Evolutionary conservation across 352 stramenopile species (phyloP).

Genomic region (Pythium periplocum): DNA sequence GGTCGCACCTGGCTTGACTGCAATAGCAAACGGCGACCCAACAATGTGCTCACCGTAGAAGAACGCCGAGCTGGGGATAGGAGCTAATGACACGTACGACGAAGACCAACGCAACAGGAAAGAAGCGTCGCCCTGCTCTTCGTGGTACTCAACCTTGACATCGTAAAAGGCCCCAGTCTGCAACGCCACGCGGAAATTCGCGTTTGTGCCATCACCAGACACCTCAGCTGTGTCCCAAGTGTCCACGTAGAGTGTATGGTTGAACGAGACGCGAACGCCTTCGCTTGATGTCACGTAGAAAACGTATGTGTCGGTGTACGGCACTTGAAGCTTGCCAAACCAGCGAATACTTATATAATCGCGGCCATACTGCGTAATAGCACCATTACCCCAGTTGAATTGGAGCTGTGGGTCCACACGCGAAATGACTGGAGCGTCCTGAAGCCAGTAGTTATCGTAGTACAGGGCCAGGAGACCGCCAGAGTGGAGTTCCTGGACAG

Average conservation of each 20-base stretch:
- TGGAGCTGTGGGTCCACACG: conserved; percentile 81
- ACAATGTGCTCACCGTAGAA: conserved; percentile 91
- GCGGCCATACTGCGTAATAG: conserved; percentile 90
- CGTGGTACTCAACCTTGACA: conserved; percentile 93
- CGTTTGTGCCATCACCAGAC: conserved; percentile 29
- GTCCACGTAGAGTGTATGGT: conserved; percentile 91
- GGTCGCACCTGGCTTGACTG: conserved; percentile 88
- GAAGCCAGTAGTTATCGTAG: conserved; percentile 96
- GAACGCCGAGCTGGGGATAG: conserved; percentile 76
- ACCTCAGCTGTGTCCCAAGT: conserved; percentile 74
- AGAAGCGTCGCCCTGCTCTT: conserved; percentile 87
- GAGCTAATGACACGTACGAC: conserved; percentile 79
- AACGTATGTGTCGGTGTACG: conserved; percentile 85
- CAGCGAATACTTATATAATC: conserved; percentile 95
- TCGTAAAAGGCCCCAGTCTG: conserved; percentile 85
- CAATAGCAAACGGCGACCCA: conserved; percentile 89
- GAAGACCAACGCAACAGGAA: conserved; percentile 91
- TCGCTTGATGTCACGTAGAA: conserved; percentile 92
- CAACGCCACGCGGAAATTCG: conserved; percentile 73
- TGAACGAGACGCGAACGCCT: conserved; percentile 89
- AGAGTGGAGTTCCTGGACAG: conserved; percentile 88
- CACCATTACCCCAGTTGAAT: conserved; percentile 87
- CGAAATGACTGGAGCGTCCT: conserved; percentile 85
- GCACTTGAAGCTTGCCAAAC: conserved; percentile 90
- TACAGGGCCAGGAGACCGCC: conserved; percentile 90